A percentile compares a stretch with the other conserved stretches of the same genome.
phyloP scores from a whole-genome alignment of 2,329 filamentous ascomycete genomes.

The Lecanosticta acicola region DNA sequence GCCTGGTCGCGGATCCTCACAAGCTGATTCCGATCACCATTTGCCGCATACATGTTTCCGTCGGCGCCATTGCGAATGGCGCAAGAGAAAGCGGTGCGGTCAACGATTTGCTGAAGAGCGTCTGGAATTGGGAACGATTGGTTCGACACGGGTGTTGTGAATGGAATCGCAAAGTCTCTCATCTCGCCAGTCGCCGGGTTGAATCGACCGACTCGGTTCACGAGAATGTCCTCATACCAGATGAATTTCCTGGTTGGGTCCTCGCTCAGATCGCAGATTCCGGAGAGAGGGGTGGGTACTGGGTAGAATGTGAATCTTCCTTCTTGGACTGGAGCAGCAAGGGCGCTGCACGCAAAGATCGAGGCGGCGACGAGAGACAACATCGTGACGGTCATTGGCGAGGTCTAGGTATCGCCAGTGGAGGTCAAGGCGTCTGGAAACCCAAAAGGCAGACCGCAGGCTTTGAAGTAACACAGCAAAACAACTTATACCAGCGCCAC shows the following conservation, averaged over 20 bases:
- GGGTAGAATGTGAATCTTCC: slow-evolving; percentile 11
- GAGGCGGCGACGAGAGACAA: neutral
- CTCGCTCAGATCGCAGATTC: slow-evolving; percentile 10
- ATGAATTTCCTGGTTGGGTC: slow-evolving; percentile 5
- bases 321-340: neutral
- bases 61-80: slow-evolving; percentile 9
- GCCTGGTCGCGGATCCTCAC: neutral
- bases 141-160: slow-evolving; percentile 8
- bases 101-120: slow-evolving; percentile 1
- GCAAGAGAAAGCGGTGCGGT: slow-evolving; percentile 10
- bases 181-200: slow-evolving; percentile 9
- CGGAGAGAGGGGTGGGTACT: slow-evolving; percentile 7
- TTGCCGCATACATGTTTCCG: slow-evolving; percentile 9
- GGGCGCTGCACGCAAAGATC: neutral
- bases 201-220: slow-evolving; percentile 9
- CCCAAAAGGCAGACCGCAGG: too few species aligned
- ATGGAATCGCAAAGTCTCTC: slow-evolving; percentile 10
- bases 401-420: neutral
- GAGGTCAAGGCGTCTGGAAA: too few species aligned
- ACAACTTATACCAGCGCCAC: neutral
- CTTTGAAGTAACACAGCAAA: neutral
- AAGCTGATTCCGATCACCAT: slow-evolving; percentile 4
- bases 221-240: slow-evolving; percentile 12
- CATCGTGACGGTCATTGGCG: neutral
- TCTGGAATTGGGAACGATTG: slow-evolving; percentile 5